phyloP scores from a whole-genome alignment of 1,284 basidiomycete genomes.

The Agroathelia rolfsii region DNA sequence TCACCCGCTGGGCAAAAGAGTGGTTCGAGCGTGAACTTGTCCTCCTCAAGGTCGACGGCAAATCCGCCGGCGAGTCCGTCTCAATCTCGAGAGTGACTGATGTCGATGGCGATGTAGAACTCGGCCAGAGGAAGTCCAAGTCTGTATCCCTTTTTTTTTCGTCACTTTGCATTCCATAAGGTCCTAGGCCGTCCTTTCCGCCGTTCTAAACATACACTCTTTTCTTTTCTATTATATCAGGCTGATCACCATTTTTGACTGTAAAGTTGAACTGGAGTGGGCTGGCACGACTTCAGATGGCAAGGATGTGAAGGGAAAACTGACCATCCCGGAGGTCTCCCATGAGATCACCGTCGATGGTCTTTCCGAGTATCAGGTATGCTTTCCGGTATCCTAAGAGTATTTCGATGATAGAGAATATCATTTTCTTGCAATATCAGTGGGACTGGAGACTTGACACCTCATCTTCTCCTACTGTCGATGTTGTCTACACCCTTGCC shows the following conservation, averaged over 20 bases:
- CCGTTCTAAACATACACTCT: too few species aligned
- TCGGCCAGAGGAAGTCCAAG: slow-evolving; percentile 94
- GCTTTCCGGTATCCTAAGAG: too few species aligned
- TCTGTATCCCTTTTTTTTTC: slow-evolving; percentile 30
- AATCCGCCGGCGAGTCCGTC: slow-evolving; percentile 44
- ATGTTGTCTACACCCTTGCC: slow-evolving; percentile 50
- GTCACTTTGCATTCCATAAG: slow-evolving; percentile 4
- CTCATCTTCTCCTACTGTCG: slow-evolving; percentile 45
- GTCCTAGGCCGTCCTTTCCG: too few species aligned
- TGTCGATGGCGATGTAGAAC: slow-evolving; percentile 80
- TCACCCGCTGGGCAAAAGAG: slow-evolving; percentile 62
- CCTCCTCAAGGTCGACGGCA: slow-evolving; percentile 48
- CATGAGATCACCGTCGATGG: slow-evolving; percentile 86
- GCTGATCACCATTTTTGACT: slow-evolving; percentile 94
- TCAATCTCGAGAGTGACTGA: slow-evolving; percentile 59
- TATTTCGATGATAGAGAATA: too few species aligned
- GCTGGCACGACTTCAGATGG: slow-evolving; percentile 65
- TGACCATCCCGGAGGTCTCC: slow-evolving; percentile 87
- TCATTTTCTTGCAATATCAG: slow-evolving; percentile 30
- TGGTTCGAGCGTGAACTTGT: slow-evolving; percentile 79
- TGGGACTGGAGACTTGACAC: slow-evolving; percentile 59
- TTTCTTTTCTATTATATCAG: slow-evolving; percentile 48
- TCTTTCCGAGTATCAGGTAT: slow-evolving; percentile 75
- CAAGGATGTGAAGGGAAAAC: slow-evolving; percentile 63
- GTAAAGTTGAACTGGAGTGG: slow-evolving; percentile 71